These are phyloP conservation scores for Solanum gracilifrons DNA, from an alignment of 257 asterid genomes.

Conservation along the genomic window DNA sequence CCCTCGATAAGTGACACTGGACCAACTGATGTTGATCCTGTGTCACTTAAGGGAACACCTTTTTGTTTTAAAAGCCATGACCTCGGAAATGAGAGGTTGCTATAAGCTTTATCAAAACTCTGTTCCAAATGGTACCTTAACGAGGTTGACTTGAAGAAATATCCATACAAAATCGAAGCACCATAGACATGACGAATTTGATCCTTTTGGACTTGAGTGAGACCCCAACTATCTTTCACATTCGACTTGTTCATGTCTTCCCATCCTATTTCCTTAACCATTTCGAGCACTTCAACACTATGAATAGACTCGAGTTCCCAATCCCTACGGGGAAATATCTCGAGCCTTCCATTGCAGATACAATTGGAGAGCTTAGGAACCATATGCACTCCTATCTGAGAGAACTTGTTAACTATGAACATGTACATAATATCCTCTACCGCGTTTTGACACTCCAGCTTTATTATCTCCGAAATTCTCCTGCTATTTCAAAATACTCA, in stretches of 20 bases:
- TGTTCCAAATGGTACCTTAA: conserved; percentile 57
- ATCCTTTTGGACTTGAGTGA: conserved; percentile 23
- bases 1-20: conserved; percentile 13
- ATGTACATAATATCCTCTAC: conserved; percentile 74
- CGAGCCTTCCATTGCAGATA: conserved; percentile 54
- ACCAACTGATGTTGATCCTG: conserved; percentile 11
- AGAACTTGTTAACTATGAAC: conserved; percentile 41
- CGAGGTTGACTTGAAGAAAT: conserved; percentile 62
- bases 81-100: conserved; percentile 11
- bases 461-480: conserved; percentile 57
- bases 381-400: conserved; percentile 52
- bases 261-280: conserved; percentile 59
- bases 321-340: conserved; percentile 63
- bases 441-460: conserved; percentile 36
- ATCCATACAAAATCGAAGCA: conserved; percentile 64
- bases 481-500: conserved; percentile 35
- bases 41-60: conserved; percentile 4
- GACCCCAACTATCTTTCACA: conserved; percentile 43
- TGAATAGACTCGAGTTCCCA: conserved; percentile 86
- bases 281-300: conserved; percentile 43
- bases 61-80: conserved; percentile 18
- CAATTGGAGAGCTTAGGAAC: conserved; percentile 71
- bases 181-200: conserved; percentile 44
- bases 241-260: conserved; percentile 19
- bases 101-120: conserved; percentile 4